Conservation (phyloP, 805 yeast species). For the Blastobotrys chiropterorum region DNA sequence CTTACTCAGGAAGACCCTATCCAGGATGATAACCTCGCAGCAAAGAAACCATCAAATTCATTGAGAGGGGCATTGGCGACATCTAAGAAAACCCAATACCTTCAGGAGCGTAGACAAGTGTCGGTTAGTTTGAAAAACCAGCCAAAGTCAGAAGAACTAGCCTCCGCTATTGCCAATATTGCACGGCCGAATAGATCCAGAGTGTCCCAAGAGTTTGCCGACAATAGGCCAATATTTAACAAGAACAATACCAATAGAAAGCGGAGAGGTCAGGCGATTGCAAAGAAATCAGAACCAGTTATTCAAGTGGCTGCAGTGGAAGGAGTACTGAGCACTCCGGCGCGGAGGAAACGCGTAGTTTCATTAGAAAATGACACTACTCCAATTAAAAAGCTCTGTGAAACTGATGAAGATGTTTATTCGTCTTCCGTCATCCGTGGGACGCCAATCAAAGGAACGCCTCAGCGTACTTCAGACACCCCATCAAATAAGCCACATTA, state of each 20-base stretch:
- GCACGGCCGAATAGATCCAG: slow-evolving; percentile 17
- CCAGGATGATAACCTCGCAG: not conserved
- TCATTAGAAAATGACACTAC: not conserved
- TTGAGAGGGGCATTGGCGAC: not conserved
- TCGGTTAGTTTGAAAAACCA: slow-evolving; percentile 9
- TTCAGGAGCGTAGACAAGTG: slow-evolving; percentile 18
- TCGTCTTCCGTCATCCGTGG: not conserved
- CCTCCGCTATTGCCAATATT: slow-evolving; percentile 18
- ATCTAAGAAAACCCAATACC: not conserved
- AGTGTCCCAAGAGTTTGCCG: slow-evolving; percentile 10
- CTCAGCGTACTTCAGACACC: not conserved
- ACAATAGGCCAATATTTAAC: not conserved
- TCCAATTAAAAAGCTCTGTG: not conserved
- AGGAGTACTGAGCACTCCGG: not conserved
- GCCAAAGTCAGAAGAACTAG: slow-evolving; percentile 15
- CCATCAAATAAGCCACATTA: not conserved
- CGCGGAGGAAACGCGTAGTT: not conserved
- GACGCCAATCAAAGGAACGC: not conserved
- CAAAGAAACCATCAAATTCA: not conserved
- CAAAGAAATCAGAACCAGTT: not conserved
- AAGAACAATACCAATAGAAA: not conserved
- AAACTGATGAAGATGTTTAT: slow-evolving; percentile 1
- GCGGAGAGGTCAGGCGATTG: not conserved
- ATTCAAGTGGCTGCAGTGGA: not conserved
- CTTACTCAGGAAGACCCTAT: not conserved